Base-by-base conservation (phyloP, 2,329 filamentous ascomycete genomes). In the Myriosclerotinia curreyana region DNA sequence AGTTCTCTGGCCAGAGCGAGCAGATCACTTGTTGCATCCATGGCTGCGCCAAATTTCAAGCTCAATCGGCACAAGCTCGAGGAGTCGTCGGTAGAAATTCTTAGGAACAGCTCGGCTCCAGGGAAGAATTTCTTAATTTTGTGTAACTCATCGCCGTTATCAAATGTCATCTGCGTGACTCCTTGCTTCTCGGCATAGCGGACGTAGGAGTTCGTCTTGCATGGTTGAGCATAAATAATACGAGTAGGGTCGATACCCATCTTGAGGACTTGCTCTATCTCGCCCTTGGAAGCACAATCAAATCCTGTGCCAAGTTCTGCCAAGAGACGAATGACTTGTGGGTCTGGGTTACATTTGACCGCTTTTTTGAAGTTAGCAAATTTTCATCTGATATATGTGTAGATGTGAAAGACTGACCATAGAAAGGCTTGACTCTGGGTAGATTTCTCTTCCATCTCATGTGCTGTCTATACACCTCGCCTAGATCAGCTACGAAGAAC, bases 131-230 rank as follows among this genome's bases (percentile, higher is more conserved):
- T 90, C 78, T 96, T 95, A 77, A 96, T 94, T 84, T 99, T 99
- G 85, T 94, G 92, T 60, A 99, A 85, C 83, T 99, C 95, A 77
- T 99, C 95, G 76, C 90, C 86, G 73, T 99, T 99, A 84, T 99
- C 95, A 75, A 99, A 98, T 2, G 95, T 99, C 94, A 99, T 98
- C 82, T 96, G 91, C 80, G 90, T 94, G 76, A 99, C 95, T 71
- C 89, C 90, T 70, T 88, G 82, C 75, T 86, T 84, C 74, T 90
- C 87, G 69, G 96, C 95, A 74, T 93, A 96, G 75, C 93, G 92
- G 68, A 99, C 84, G 77, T 97, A 98, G 55, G 94, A 97, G 81
- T 95, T 96, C 74, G 95, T 99, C 87, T 99, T 99, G 90, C 95
- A 98, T 64, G 95, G 95, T 80, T 99, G 95, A 58, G 95, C 95